Evolutionary conservation across 176 grass and related monocot species (phyloP), one percentile per base, ranked within the genome.

Genomic region (Pontederia crassipes): DNA sequence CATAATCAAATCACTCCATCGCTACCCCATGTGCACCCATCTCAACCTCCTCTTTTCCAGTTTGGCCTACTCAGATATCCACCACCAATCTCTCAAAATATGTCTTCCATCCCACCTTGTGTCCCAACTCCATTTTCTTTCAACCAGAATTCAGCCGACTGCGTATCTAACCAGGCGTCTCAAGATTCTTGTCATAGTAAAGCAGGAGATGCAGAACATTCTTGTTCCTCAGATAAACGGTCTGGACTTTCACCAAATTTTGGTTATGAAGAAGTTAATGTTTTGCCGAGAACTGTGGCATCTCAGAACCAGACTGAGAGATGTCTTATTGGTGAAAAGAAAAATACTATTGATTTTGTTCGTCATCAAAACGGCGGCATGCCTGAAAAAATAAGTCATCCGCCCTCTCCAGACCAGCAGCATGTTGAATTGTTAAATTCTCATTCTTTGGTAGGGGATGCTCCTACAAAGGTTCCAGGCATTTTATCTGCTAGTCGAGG

Each of bases 41-140:
- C 83, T 68, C 69, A 76, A 13, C 18, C 78, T 71, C 81, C 93
- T 53, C 56, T 97, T 58, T 88, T 88, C 65, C 84, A 92, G 74
- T 97, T 97, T 88, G 93, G 93, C 54, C 93, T 88, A 64, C 74
- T 97, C 50, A 87, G 79, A 49, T 81, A 97, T 90, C 69, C 73
- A 15, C 81, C 69, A 4, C 52, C 40, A 71, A 79, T 85, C 10
- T 58, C 79, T 62, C 76, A 88, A 66, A 85, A 66, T 55, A 55
- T 67, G 35, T 10, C 59, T 2, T 78, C 81, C 40, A 11, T 79
- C 72, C 78, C 75, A 17, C 46, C 81, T 77, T 57, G 75, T 48
- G 28, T 49, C 61, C 71, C 76, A 59, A 64, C 71, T 76, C 55
- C 75, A 11, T 73, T 85, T 73, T 55, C 77, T 17, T 64, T 75